A percentile compares a stretch with the other conserved stretches of the same genome.
These are phyloP conservation scores for Quercus dentata DNA, from an alignment of 306 rosid genomes.

Conservation along the genomic window DNA sequence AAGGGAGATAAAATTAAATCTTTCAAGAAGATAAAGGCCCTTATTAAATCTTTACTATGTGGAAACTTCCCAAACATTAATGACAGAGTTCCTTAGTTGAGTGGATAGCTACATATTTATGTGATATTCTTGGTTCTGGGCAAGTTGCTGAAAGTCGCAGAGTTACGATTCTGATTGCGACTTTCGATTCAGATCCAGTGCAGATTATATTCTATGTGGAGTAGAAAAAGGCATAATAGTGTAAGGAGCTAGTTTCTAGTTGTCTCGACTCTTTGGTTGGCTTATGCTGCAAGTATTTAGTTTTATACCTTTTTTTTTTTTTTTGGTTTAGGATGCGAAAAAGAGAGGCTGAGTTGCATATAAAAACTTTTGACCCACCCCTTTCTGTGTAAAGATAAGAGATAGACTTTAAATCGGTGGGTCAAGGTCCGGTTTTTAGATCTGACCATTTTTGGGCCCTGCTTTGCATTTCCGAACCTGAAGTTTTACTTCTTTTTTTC, in stretches of 20 bases:
- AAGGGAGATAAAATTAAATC: not conserved
- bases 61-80: not conserved
- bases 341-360: slow-evolving; percentile 38
- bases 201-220: not conserved
- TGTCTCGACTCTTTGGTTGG: slow-evolving; percentile 1
- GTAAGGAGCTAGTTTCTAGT: slow-evolving; percentile 9
- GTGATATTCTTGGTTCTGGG: not conserved
- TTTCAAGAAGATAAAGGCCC: not conserved
- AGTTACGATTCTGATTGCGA: too few species aligned
- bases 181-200: not conserved
- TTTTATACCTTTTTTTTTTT: slow-evolving; percentile 3
- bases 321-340: slow-evolving; percentile 54
- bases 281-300: slow-evolving; percentile 5
- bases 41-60: not conserved
- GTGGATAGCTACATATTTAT: not conserved
- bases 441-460: too few species aligned
- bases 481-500: too few species aligned
- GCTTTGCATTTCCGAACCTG: too few species aligned
- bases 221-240: not conserved
- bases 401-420: too few species aligned
- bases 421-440: too few species aligned
- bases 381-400: too few species aligned
- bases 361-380: slow-evolving; percentile 12
- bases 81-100: not conserved
- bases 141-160: not conserved